A percentile compares a stretch with the other conserved stretches of the same genome.
Conservation (phyloP, 805 yeast genomes). For the Candida nonsorbophila region DNA sequence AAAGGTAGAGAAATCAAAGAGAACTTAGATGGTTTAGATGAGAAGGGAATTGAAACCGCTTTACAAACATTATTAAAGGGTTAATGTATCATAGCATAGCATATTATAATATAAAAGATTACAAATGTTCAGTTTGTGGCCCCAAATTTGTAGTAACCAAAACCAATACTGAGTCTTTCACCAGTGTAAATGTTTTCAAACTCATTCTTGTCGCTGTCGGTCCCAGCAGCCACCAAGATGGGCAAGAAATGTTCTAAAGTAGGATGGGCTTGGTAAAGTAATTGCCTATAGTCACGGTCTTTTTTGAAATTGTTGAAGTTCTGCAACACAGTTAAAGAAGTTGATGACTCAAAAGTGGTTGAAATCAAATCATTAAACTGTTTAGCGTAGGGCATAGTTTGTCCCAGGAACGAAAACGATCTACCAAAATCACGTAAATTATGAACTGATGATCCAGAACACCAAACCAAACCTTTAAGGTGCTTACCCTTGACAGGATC, state of each 20-base stretch:
- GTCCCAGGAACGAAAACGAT: slow-evolving; percentile 5
- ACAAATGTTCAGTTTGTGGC: slow-evolving; percentile 9
- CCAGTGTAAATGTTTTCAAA: slow-evolving; percentile 44
- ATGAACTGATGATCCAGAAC: slow-evolving; percentile 80
- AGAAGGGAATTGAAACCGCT: slow-evolving; percentile 37
- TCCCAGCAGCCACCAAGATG: slow-evolving; percentile 54
- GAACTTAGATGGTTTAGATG: slow-evolving; percentile 44
- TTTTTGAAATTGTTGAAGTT: slow-evolving; percentile 10
- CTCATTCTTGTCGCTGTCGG: slow-evolving; percentile 36
- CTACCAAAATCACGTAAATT: slow-evolving; percentile 54
- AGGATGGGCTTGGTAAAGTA: slow-evolving; percentile 60
- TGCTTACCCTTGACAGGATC: slow-evolving; percentile 18
- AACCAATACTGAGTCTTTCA: slow-evolving; percentile 49
- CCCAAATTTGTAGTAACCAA: slow-evolving; percentile 60
- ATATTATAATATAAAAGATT: slow-evolving; percentile 2
- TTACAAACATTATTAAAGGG: slow-evolving; percentile 35
- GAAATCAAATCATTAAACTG: slow-evolving; percentile 48
- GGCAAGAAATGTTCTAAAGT: slow-evolving; percentile 74
- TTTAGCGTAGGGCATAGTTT: slow-evolving; percentile 41
- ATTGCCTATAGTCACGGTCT: slow-evolving; percentile 14
- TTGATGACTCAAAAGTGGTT: slow-evolving; percentile 15
- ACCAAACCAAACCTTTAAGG: slow-evolving; percentile 42
- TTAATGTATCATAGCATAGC: slow-evolving; percentile 6
- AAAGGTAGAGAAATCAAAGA: slow-evolving; percentile 48
- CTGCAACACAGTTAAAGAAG: slow-evolving; percentile 8